phyloP scores from a whole-genome alignment of 2,329 filamentous ascomycete genomes.

The Botrytis deweyae region DNA sequence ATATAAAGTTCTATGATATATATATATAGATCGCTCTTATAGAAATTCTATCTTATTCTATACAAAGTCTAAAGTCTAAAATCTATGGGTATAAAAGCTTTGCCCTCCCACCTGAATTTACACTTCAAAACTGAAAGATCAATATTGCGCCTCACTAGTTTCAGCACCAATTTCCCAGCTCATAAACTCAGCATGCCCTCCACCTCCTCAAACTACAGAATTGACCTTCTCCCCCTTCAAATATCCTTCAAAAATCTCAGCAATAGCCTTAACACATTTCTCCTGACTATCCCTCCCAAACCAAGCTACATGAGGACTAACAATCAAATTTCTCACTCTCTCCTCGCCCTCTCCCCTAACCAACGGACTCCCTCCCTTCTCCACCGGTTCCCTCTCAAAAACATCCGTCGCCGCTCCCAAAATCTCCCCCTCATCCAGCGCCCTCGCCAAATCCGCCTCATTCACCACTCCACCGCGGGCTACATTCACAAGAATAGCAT shows the following conservation, averaged over 20 bases:
- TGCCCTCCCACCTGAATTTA: neutral
- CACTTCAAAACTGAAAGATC: too few relatives aligned
- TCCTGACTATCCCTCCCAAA: slow-evolving; percentile 14
- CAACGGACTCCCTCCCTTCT: neutral
- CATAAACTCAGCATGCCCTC: too few relatives aligned
- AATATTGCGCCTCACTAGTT: too few relatives aligned
- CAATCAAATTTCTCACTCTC: slow-evolving; percentile 1
- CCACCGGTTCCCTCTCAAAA: neutral
- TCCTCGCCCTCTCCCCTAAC: neutral
- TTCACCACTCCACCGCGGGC: slow-evolving; percentile 2
- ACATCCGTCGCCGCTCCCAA: slow-evolving; percentile 14
- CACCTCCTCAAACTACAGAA: neutral
- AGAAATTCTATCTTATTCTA: neutral
- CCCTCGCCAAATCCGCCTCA: neutral
- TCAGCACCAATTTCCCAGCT: too few relatives aligned
- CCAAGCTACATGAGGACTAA: slow-evolving; percentile 14
- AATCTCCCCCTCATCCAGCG: neutral
- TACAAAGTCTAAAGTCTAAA: neutral
- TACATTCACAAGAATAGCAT: neutral
- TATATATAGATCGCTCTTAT: neutral
- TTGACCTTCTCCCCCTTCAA: neutral
- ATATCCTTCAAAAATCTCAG: neutral
- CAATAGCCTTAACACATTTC: neutral
- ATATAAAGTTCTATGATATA: neutral
- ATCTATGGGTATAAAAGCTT: neutral